Conservation (phyloP, 2,329 filamentous ascomycete species). For the Phialemoniopsis sp. region DNA sequence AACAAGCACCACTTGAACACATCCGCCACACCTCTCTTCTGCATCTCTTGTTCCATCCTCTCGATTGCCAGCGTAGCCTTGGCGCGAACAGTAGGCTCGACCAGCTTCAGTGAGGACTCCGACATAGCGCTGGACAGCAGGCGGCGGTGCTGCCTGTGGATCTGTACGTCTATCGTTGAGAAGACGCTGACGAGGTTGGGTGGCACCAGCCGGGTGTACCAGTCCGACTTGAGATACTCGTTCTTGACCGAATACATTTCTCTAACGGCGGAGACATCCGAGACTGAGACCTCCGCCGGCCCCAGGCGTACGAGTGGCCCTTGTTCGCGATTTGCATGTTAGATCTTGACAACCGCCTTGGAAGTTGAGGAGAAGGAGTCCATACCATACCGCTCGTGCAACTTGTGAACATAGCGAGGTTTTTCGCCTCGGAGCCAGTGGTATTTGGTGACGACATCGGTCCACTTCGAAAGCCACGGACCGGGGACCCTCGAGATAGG, state of each 20-base stretch:
- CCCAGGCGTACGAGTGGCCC: constrained; percentile 19
- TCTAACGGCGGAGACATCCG: constrained; percentile 14
- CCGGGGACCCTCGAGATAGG: too few relatives aligned
- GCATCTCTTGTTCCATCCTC: constrained; percentile 38
- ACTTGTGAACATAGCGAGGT: too few relatives aligned
- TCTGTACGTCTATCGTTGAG: constrained; percentile 28
- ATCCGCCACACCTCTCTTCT: constrained; percentile 29
- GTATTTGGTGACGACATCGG: too few relatives aligned
- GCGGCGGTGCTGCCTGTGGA: constrained; percentile 32
- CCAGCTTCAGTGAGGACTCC: constrained; percentile 24
- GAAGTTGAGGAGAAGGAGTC: too few relatives aligned
- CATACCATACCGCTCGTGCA: too few relatives aligned
- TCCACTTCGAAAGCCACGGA: too few relatives aligned
- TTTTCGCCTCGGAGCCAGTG: too few relatives aligned
- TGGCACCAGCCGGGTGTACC: constrained; percentile 10
- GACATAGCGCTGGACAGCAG: constrained; percentile 35
- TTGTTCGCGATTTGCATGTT: constrained; percentile 1
- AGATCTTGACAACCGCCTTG: too few relatives aligned
- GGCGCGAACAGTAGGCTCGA: constrained; percentile 24
- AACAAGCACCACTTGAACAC: constrained; percentile 51
- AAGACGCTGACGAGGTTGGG: constrained; percentile 26
- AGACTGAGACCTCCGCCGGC: constrained; percentile 18
- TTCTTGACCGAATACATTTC: constrained; percentile 20
- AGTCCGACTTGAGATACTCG: constrained; percentile 19
- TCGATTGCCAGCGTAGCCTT: constrained; percentile 33